phyloP scores from a whole-genome alignment of 2,329 filamentous ascomycete genomes.

The Pseudopyricularia javanii region DNA sequence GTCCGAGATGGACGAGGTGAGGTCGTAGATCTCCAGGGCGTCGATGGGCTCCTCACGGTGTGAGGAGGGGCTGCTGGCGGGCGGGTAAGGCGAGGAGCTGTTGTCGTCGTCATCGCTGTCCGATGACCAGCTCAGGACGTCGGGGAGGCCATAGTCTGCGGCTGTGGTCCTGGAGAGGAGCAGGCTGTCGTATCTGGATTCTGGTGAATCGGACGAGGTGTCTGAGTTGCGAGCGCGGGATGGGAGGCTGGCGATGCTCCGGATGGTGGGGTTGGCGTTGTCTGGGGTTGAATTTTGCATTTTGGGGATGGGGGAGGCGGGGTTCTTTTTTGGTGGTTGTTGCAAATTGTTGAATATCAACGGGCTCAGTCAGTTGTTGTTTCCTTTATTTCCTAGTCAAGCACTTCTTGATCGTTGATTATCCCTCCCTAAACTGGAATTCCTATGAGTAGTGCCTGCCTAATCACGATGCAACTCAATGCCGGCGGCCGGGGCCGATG shows the following conservation, averaged over 20 bases:
- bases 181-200: slow-evolving; percentile 33
- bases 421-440: no score
- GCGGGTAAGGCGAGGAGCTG: slow-evolving; percentile 33
- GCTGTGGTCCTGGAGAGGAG: slow-evolving; percentile 31
- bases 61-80: background rate
- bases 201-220: slow-evolving; percentile 14
- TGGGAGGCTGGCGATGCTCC: slow-evolving; percentile 79
- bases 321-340: slow-evolving; percentile 3
- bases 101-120: slow-evolving; percentile 18
- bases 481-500: no score
- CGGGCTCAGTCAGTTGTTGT: no score
- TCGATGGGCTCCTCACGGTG: slow-evolving; percentile 78
- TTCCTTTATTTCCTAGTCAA: no score
- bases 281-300: slow-evolving; percentile 34
- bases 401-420: no score
- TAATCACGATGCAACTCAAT: no score
- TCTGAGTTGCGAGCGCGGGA: slow-evolving; percentile 42
- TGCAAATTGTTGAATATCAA: no score
- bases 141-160: slow-evolving; percentile 12
- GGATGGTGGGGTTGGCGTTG: slow-evolving; percentile 88
- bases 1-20: slow-evolving; percentile 90
- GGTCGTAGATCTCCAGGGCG: slow-evolving; percentile 92
- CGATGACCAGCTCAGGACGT: slow-evolving; percentile 3
- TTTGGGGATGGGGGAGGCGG: background rate
- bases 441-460: no score